Conservation (phyloP, 768 basidiomycete species). For the Phanerochaete carnosa region DNA sequence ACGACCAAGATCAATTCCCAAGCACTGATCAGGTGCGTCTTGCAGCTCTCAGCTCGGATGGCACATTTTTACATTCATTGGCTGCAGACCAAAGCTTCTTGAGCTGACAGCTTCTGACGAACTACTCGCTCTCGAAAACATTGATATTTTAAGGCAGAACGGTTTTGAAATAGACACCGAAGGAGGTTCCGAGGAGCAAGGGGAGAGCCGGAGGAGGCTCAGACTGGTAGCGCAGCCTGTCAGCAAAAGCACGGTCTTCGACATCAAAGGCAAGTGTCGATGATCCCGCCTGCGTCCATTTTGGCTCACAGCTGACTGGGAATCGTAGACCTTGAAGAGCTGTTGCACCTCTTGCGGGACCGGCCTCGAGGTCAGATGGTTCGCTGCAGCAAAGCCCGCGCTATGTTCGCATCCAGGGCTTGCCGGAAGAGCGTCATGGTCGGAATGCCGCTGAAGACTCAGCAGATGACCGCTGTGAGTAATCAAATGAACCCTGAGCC, state of each 20-base stretch:
- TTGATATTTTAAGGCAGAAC: constrained; percentile 78
- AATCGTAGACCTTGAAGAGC: constrained; percentile 80
- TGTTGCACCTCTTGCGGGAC: constrained; percentile 83
- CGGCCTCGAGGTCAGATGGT: constrained; percentile 78
- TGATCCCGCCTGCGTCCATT: background rate
- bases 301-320: background rate
- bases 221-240: constrained; percentile 80
- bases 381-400: constrained; percentile 86
- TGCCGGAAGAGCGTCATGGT: constrained; percentile 97
- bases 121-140: constrained; percentile 80
- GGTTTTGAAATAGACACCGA: constrained; percentile 81
- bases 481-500: background rate
- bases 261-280: constrained; percentile 65
- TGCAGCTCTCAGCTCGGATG: background rate
- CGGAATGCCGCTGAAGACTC: constrained; percentile 73
- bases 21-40: constrained; percentile 68
- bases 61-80: background rate
- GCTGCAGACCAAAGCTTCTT: constrained; percentile 65
- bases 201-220: constrained; percentile 40
- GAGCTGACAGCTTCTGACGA: constrained; percentile 91
- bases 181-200: constrained; percentile 33
- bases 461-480: constrained; percentile 76
- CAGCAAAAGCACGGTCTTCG: constrained; percentile 89
- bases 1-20: constrained; percentile 91
- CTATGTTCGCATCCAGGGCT: constrained; percentile 96